A percentile compares a stretch with the other conserved stretches of the same genome.
phyloP scores from a whole-genome alignment of 176 grass and related monocot species.

The Tillandsia fasciculata region DNA sequence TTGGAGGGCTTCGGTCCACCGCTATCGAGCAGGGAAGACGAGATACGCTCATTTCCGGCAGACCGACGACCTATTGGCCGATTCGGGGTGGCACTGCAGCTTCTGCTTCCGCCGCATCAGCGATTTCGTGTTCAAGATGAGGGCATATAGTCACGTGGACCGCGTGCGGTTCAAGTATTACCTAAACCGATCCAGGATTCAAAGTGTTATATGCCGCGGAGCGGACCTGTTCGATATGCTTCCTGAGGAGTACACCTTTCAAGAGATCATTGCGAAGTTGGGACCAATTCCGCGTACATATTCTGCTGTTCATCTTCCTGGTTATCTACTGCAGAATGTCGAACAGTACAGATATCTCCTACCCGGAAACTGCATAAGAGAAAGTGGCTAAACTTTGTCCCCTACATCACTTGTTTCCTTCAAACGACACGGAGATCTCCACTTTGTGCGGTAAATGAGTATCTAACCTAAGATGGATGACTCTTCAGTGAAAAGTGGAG shows the following conservation, averaged over 20 bases:
- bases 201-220: slow-evolving; percentile 71
- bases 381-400: slow-evolving; percentile 40
- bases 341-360: slow-evolving; percentile 77
- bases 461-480: slow-evolving; percentile 35
- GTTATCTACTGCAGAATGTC: slow-evolving; percentile 44
- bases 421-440: not conserved
- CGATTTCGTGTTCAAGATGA: slow-evolving; percentile 89
- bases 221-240: slow-evolving; percentile 85
- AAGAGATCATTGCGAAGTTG: slow-evolving; percentile 82
- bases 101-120: slow-evolving; percentile 70
- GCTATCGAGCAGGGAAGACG: slow-evolving; percentile 59
- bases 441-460: slow-evolving; percentile 27
- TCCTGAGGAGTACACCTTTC: slow-evolving; percentile 84
- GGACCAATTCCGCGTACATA: slow-evolving; percentile 64
- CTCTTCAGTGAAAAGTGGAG: slow-evolving; percentile 11
- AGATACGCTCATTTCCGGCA: slow-evolving; percentile 73
- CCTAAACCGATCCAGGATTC: slow-evolving; percentile 53
- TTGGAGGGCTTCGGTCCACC: slow-evolving; percentile 78
- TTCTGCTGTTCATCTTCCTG: slow-evolving; percentile 71
- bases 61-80: slow-evolving; percentile 64
- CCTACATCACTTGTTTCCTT: slow-evolving; percentile 8
- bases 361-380: slow-evolving; percentile 58
- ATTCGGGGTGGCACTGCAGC: slow-evolving; percentile 93
- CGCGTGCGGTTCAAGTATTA: slow-evolving; percentile 73
- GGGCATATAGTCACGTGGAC: slow-evolving; percentile 75